phyloP scores from a whole-genome alignment of 169 alveolate species.

The Plasmodium coatneyi region DNA sequence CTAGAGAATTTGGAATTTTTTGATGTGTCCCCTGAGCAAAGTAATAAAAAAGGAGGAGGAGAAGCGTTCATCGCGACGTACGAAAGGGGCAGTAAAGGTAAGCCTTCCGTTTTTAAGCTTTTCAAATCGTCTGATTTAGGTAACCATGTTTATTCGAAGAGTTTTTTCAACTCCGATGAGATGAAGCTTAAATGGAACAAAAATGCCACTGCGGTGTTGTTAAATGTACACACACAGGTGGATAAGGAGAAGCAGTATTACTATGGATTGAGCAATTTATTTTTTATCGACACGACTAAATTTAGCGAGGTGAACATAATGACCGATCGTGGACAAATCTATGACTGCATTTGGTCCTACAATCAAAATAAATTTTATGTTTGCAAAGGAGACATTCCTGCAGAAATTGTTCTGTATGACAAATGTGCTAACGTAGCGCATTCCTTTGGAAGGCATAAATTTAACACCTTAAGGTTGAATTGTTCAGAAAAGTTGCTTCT shows the following conservation, averaged over 20 bases:
- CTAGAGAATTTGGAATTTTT: constrained; percentile 47
- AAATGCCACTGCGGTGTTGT: constrained; percentile 77
- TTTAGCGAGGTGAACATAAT: constrained; percentile 35
- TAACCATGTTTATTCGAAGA: constrained; percentile 38
- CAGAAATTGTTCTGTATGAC: constrained; percentile 78
- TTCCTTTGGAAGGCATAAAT: constrained; percentile 85
- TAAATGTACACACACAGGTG: constrained; percentile 81
- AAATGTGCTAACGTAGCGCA: constrained; percentile 76
- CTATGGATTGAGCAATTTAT: constrained; percentile 81
- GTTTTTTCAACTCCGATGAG: constrained; percentile 82
- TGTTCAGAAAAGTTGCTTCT: constrained; percentile 85
- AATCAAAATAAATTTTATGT: constrained; percentile 79
- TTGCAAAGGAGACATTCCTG: constrained; percentile 83
- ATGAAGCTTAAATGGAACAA: constrained; percentile 84
- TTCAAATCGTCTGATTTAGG: constrained; percentile 9
- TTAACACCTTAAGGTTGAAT: constrained; percentile 86
- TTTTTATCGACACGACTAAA: constrained; percentile 70
- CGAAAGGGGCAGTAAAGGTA: constrained; percentile 57
- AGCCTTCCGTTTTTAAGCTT: constrained; percentile 53
- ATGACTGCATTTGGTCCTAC: constrained; percentile 84
- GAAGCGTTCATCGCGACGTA: constrained; percentile 17
- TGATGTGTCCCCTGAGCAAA: constrained; percentile 55
- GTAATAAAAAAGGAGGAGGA: constrained; percentile 15
- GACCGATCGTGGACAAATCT: constrained; percentile 78
- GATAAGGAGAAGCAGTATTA: constrained; percentile 81